These are phyloP conservation scores for Cornus suecica DNA, from an alignment of 148 eudicot genomes.

Conservation along the genomic window DNA sequence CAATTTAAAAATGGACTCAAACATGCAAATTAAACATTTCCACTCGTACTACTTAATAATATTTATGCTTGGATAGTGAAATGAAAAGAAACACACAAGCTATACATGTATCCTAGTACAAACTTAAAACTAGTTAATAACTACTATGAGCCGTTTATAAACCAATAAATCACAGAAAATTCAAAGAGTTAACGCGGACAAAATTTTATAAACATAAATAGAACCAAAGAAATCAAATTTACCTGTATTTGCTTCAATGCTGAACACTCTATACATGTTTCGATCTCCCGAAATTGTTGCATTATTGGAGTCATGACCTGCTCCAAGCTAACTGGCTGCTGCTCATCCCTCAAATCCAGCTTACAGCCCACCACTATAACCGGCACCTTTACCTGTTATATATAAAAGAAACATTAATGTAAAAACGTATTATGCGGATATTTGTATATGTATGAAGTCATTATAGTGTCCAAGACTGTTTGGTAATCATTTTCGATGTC, in stretches of 20 bases:
- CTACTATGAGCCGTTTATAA: neutral
- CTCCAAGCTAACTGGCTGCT: constrained; percentile 58
- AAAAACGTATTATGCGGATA: neutral
- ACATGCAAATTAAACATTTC: neutral
- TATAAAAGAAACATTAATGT: neutral
- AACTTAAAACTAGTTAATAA: neutral
- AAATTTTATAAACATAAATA: neutral
- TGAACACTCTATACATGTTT: constrained; percentile 83
- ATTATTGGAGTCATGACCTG: constrained; percentile 88
- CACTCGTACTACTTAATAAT: too few species aligned
- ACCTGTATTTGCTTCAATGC: constrained; percentile 74
- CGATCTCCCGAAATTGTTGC: constrained; percentile 91
- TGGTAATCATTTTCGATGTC: too few species aligned
- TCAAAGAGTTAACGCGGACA: neutral
- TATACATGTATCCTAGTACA: too few species aligned
- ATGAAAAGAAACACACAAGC: neutral
- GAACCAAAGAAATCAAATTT: neutral
- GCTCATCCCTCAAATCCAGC: constrained; percentile 74
- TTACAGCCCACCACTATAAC: constrained; percentile 87
- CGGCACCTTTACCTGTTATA: constrained; percentile 63
- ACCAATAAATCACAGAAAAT: neutral
- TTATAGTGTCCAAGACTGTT: too few species aligned
- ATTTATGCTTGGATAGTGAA: neutral
- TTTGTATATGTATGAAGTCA: too few species aligned
- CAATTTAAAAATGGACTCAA: neutral